Conservation (phyloP, 1,139 yeast genomes). For the Pichia norvegensis region DNA sequence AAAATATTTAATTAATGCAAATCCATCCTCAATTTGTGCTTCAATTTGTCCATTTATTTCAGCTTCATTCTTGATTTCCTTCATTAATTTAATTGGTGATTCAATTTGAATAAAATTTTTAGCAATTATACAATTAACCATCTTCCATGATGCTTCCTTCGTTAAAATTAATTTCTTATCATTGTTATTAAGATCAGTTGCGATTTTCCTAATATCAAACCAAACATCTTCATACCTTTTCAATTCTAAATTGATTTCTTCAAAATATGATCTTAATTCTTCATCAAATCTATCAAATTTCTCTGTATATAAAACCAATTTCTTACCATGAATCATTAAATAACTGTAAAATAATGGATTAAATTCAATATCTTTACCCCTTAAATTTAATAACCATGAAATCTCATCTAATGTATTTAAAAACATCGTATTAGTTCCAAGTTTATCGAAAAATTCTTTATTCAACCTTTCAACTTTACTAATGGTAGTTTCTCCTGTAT, state of each 20-base stretch:
- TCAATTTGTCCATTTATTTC: conserved; percentile 70
- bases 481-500: conserved; percentile 36
- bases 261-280: conserved; percentile 29
- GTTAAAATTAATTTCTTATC: conserved; percentile 50
- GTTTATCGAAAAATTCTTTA: conserved; percentile 34
- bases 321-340: conserved; percentile 47
- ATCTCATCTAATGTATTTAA: conserved; percentile 80
- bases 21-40: conserved; percentile 85
- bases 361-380: conserved; percentile 78
- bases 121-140: conserved; percentile 42
- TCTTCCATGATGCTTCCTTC: conserved; percentile 72
- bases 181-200: conserved; percentile 35
- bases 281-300: conserved; percentile 26
- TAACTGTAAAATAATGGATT: conserved; percentile 91
- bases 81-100: conserved; percentile 65
- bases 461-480: conserved; percentile 41
- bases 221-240: conserved; percentile 53
- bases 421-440: conserved; percentile 36
- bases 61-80: conserved; percentile 64
- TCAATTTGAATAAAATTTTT: conserved; percentile 39
- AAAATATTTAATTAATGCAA: conserved; percentile 68
- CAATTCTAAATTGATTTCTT: conserved; percentile 37
- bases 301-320: conserved; percentile 56
- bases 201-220: conserved; percentile 38
- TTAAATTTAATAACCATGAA: conserved; percentile 84